Evolutionary conservation across 2,329 filamentous ascomycete species (phyloP), one percentile per base, ranked within the genome.

Genomic region (Cytospora paraplurivora): DNA sequence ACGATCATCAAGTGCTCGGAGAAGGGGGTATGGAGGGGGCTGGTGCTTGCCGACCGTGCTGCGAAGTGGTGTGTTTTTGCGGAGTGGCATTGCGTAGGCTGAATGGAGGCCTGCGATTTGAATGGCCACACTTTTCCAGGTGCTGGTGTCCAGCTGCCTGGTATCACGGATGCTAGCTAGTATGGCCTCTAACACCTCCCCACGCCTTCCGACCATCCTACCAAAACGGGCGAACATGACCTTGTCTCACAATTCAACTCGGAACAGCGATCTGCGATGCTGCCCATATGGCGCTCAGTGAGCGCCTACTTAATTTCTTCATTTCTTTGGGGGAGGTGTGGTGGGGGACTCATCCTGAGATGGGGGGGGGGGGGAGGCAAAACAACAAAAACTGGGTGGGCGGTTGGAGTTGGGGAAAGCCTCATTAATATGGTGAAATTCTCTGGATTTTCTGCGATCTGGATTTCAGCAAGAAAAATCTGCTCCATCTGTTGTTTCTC

Each of bases 1-100:
- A 95, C 92, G 7, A 92, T 94, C 56, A 93, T 96, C 78, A 96
- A 96, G 78, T 92, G 92, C 76, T 90, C 89, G 0, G 92, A 96
- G 77, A 84, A 85, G 66, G 92, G 92, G 2, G 84, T 88, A 17
- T 96, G 92, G 91, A 83, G 92, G 67, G 91, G 90, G 1, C 76
- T 96, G 66, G 92, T 96, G 51, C 80, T 95, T 62, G 92, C 92
- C 7, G 92, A 96, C 77, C 84, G 92, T 60, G 93, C 89, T 65
- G 91, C 91, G 52, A 82, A 91, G 69, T 96, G 92, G 92, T 95
- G 92, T 72, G 92, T 96, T n/a, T 95, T 95, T 81, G 90, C 90
- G 0, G 91, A 96, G 79, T 96, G 92, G 92, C 80, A 85, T 66
- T 91, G 88, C 71, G 75, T 59, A 44, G 74, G 62, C 60, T 67